Evolutionary conservation across 371 early-diverging fungal species (phyloP).

Genomic region (Synchytrium microbalum): DNA sequence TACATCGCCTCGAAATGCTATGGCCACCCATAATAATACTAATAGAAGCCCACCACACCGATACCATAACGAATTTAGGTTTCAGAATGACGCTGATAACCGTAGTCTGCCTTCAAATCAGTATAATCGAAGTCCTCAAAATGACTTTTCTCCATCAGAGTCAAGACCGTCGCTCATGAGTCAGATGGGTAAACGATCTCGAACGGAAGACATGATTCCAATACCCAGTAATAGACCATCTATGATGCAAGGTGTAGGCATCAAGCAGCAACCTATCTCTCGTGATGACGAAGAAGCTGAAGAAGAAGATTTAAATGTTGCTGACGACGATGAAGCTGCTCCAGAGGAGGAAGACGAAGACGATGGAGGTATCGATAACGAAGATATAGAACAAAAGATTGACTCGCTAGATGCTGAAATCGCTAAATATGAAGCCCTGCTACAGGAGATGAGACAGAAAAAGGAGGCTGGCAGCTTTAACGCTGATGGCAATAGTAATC

Average conservation of each 20-base stretch:
- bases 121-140: not conserved
- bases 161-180: not conserved
- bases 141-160: not conserved
- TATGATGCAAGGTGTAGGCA: not conserved
- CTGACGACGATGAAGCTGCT: conserved; percentile 5
- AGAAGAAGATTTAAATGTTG: not conserved
- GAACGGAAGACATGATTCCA: not conserved
- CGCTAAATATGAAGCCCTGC: conserved; percentile 14
- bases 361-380: conserved; percentile 9
- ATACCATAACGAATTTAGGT: not conserved
- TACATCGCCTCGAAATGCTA: not conserved
- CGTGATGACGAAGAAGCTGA: not conserved
- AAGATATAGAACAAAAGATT: conserved; percentile 17
- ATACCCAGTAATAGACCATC: not conserved
- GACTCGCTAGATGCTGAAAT: conserved; percentile 19
- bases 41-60: not conserved
- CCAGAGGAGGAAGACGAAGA: not conserved
- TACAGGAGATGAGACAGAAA: conserved; percentile 9
- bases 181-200: not conserved
- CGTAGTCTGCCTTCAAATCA: not conserved
- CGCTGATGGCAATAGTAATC: not conserved
- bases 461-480: not conserved
- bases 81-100: not conserved
- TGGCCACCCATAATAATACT: not conserved
- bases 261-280: not conserved